phyloP scores from a whole-genome alignment of 768 basidiomycete species.

The Suillus subaureus region DNA sequence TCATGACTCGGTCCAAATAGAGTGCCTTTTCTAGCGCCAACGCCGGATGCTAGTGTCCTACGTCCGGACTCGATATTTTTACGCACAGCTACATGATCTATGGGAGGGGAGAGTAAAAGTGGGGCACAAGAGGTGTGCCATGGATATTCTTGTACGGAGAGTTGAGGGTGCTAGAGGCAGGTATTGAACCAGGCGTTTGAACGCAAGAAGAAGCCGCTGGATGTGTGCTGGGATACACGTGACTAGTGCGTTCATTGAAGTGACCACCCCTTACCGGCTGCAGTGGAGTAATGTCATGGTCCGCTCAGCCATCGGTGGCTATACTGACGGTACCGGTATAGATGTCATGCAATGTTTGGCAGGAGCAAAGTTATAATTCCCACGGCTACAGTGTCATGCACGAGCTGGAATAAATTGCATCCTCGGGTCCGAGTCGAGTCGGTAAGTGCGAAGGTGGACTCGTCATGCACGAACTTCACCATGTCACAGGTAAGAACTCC shows the following conservation, averaged over 20 bases:
- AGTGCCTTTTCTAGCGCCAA: slow-evolving; percentile 55
- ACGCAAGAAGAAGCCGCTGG: slow-evolving; percentile 47
- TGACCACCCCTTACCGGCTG: no score
- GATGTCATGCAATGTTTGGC: no score
- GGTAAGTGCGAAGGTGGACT: no score
- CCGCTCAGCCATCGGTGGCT: no score
- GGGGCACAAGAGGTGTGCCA: slow-evolving; percentile 75
- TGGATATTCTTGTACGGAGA: slow-evolving; percentile 65
- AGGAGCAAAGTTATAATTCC: no score
- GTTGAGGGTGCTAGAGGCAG: slow-evolving; percentile 50
- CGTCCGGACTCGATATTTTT: slow-evolving; percentile 72
- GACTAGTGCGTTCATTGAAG: slow-evolving; percentile 77
- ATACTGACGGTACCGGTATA: no score
- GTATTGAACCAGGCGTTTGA: slow-evolving; percentile 55
- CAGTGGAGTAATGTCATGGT: no score
- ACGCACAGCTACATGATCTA: slow-evolving; percentile 47
- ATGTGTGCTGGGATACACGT: slow-evolving; percentile 70
- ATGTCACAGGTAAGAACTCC: not conserved
- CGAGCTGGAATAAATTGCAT: no score
- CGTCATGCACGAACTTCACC: not conserved
- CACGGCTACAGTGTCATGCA: no score
- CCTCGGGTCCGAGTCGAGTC: no score
- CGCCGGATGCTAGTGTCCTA: slow-evolving; percentile 66
- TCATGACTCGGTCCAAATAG: slow-evolving; percentile 40
- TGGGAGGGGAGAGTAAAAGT: slow-evolving; percentile 68